These are phyloP conservation scores for Coniferiporia weirii DNA, from an alignment of 1,284 basidiomycete genomes.

Conservation along the genomic window DNA sequence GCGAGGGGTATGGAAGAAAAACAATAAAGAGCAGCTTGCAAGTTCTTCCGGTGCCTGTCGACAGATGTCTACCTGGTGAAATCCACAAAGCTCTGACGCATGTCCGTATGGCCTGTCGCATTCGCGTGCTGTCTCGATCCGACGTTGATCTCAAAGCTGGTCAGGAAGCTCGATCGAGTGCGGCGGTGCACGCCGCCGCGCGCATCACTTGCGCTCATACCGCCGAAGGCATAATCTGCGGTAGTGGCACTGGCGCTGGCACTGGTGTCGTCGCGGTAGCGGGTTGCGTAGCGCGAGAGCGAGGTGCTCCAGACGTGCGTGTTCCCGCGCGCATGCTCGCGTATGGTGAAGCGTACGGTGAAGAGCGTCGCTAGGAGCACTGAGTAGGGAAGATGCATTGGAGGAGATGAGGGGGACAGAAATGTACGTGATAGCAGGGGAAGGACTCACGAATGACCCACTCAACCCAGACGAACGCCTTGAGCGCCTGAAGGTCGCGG, in stretches of 20 bases:
- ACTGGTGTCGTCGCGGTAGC: not conserved
- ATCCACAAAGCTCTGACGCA: not conserved
- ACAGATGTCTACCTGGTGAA: not conserved
- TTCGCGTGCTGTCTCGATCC: not conserved
- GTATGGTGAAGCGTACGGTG: constrained; percentile 39
- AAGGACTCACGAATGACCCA: constrained; percentile 44
- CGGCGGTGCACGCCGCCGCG: constrained; percentile 12
- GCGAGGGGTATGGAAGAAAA: not conserved
- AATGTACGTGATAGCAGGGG: not conserved
- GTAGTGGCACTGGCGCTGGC: too few species aligned
- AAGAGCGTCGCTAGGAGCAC: constrained; percentile 39
- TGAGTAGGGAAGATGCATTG: constrained; percentile 21
- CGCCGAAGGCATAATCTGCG: not conserved
- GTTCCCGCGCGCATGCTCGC: constrained; percentile 40
- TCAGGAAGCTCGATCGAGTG: constrained; percentile 12
- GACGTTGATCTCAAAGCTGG: not conserved
- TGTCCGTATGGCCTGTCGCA: not conserved
- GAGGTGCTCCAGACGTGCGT: constrained; percentile 47
- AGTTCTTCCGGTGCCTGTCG: not conserved
- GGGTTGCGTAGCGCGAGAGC: constrained; percentile 39
- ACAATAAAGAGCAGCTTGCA: not conserved
- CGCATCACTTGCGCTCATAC: not conserved
- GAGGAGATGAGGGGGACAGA: not conserved
- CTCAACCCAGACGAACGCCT: constrained; percentile 53
- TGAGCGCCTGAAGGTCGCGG: constrained; percentile 47